Base-by-base conservation (phyloP, 805 yeast genomes). In the Saturnispora quitensis region DNA sequence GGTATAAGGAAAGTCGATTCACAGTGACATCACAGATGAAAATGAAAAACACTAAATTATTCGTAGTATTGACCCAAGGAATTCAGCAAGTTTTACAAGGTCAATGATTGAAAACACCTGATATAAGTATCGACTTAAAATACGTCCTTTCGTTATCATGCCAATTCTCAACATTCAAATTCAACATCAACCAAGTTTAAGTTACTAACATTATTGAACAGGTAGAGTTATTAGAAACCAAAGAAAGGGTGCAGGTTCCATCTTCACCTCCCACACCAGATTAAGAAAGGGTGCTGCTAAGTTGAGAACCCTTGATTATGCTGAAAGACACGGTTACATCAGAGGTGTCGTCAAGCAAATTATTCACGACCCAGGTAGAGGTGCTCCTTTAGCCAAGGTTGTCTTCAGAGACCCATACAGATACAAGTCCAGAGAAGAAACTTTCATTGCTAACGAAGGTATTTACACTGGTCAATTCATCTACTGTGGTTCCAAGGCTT, bases 211-310 rank as follows among this genome's bases (percentile, higher is more conserved):
- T 34, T 35, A 45, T 43, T 45, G 9, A 46, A 53, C 47, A 51
- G 96, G 96, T 87, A 89, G 98, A 86, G 99, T 93, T 80, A 93
- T 93, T 83, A 95, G 99, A 82, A 93, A 93, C 86, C 99, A 93
- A 86, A 90, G 99, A 89, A 93, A 93, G 83, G 98, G 98, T 86
- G 96, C 97, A 78, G 98, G 99, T 75, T 91, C 98, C 72, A 89
- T 93, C 84, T 93, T 93, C 89, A 86, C 95, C 75, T 84, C 99
- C 72, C 96, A 91, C 93, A 91, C 98, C 84, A 91, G 98, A 81
- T 88, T 93, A 78, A 89, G 99, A 87, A 88, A 93, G 81, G 99
- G 99, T 77, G 98, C 99, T 75, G 99, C 99, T 74, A 91, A 91
- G 88, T 85, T 91, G 76, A 89, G 99, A 86, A 86, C 96, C 74